A percentile compares a stretch with the other conserved stretches of the same genome.
phyloP scores from a whole-genome alignment of 768 basidiomycete species.

The Russula earlei region DNA sequence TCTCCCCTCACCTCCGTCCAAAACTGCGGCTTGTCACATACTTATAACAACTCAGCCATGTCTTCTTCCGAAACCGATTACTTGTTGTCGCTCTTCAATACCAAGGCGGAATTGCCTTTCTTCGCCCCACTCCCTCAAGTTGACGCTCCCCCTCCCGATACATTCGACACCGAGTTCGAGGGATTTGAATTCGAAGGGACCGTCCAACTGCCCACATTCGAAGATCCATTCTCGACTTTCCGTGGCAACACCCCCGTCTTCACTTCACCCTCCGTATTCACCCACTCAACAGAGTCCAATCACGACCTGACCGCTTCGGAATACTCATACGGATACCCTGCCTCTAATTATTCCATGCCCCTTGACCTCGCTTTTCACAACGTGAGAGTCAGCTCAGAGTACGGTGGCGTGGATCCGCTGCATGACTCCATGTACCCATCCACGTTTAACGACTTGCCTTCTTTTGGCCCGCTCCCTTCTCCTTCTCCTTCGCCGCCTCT shows the following conservation, averaged over 20 bases:
- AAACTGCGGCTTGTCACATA: neutral
- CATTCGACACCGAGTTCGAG: constrained; percentile 75
- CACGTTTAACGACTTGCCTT: constrained; percentile 17
- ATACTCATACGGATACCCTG: constrained; percentile 46
- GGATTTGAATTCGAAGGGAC: constrained; percentile 55
- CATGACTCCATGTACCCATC: constrained; percentile 5
- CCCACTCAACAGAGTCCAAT: constrained; percentile 68
- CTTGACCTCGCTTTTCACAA: constrained; percentile 66
- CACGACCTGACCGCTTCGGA: constrained; percentile 49
- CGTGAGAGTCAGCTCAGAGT: constrained; percentile 51
- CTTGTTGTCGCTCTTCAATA: constrained; percentile 1
- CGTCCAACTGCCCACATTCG: constrained; percentile 41
- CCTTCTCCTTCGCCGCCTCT: constrained; percentile 11
- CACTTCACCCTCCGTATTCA: constrained; percentile 71
- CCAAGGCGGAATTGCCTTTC: constrained; percentile 10
- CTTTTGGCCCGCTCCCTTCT: constrained; percentile 16
- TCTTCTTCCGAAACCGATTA: neutral
- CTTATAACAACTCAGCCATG: constrained; percentile 6
- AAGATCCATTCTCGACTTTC: constrained; percentile 51
- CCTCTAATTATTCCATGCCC: constrained; percentile 31
- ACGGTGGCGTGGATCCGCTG: constrained; percentile 27
- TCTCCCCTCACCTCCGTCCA: neutral
- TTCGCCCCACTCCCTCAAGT: constrained; percentile 39
- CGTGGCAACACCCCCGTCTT: constrained; percentile 53
- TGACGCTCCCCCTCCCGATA: constrained; percentile 69